phyloP scores from a whole-genome alignment of 805 yeast genomes.

The Candida chauliodis region DNA sequence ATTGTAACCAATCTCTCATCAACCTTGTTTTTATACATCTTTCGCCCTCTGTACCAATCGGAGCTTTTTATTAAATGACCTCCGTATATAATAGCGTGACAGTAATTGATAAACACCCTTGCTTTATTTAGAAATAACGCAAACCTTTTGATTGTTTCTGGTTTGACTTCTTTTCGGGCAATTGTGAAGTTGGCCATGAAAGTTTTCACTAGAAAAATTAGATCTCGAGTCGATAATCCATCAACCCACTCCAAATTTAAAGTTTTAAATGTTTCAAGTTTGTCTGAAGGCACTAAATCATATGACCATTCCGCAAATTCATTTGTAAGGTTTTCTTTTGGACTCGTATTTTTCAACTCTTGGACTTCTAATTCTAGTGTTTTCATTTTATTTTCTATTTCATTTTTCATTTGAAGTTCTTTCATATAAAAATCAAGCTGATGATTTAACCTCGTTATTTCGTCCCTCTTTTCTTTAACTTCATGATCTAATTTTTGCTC shows the following conservation, averaged over 20 bases:
- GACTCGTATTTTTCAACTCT: no score
- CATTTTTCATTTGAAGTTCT: no score
- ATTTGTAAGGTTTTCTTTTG: background rate
- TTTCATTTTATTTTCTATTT: no score
- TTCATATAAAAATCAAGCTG: no score
- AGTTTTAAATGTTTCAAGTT: background rate
- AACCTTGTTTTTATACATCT: constrained; percentile 11
- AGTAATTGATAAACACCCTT: constrained; percentile 26
- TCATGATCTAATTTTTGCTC: no score
- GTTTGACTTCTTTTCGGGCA: constrained; percentile 18
- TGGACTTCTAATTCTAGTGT: no score
- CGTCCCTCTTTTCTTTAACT: no score
- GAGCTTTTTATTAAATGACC: constrained; percentile 1
- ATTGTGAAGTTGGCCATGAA: constrained; percentile 32
- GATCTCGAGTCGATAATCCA: constrained; percentile 21
- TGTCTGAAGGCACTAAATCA: background rate
- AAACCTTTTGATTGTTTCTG: constrained; percentile 21
- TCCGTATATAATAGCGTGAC: constrained; percentile 27
- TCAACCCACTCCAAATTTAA: constrained; percentile 16
- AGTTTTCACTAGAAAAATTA: constrained; percentile 30
- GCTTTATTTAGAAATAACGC: constrained; percentile 25
- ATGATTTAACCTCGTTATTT: no score
- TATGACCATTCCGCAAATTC: background rate
- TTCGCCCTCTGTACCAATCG: constrained; percentile 7
- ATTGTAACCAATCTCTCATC: constrained; percentile 14